Conservation (phyloP, 176 grass and related monocot genomes). For the Oryza australiensis region DNA sequence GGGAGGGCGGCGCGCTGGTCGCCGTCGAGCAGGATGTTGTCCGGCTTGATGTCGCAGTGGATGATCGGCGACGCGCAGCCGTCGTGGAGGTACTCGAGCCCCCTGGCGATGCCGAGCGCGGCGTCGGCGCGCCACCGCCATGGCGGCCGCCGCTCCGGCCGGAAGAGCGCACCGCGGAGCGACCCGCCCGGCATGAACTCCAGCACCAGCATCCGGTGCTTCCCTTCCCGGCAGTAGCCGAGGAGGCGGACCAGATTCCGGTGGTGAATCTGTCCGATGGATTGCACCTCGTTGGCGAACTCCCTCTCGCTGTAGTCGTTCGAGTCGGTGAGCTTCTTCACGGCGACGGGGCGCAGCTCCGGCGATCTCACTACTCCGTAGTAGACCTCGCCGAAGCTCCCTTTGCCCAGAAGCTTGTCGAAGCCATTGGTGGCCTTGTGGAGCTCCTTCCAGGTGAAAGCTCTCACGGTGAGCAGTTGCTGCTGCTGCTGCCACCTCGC, state of each 20-base stretch:
- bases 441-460: slow-evolving; percentile 40
- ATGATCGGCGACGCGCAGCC: slow-evolving; percentile 9
- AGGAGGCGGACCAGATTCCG: slow-evolving; percentile 26
- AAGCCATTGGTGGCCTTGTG: slow-evolving; percentile 34
- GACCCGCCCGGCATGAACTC: slow-evolving; percentile 40
- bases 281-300: slow-evolving; percentile 36
- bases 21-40: slow-evolving; percentile 22
- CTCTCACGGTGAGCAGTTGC: background rate
- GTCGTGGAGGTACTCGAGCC: slow-evolving; percentile 28
- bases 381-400: slow-evolving; percentile 46
- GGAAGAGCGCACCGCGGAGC: background rate
- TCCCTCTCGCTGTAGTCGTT: background rate
- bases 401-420: slow-evolving; percentile 29
- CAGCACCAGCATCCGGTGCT: slow-evolving; percentile 38
- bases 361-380: background rate
- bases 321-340: slow-evolving; percentile 25
- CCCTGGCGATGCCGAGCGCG: background rate
- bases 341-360: background rate
- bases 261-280: slow-evolving; percentile 40
- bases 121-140: slow-evolving; percentile 17
- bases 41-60: slow-evolving; percentile 39
- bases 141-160: background rate
- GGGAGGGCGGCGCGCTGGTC: fast-evolving
- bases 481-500: background rate
- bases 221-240: slow-evolving; percentile 25